phyloP scores from a whole-genome alignment of 345 rosid genomes.

The Populus euphratica region DNA sequence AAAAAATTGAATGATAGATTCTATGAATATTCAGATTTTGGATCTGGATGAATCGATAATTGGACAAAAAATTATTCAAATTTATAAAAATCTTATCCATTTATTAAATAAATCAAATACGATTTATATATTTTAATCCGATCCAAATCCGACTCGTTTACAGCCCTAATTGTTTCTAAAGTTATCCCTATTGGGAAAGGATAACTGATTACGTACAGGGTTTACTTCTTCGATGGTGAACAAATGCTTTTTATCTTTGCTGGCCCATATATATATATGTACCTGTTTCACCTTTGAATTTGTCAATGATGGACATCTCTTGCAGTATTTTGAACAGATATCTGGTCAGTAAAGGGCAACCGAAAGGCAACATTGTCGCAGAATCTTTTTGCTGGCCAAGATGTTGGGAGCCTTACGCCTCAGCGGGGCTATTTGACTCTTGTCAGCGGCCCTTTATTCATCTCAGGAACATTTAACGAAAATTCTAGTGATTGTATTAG shows the following conservation, averaged over 20 bases:
- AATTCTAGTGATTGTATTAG: neutral
- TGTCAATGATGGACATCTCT: constrained; percentile 23
- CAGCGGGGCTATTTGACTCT: neutral
- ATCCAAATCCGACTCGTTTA: no score
- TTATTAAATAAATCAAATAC: no score
- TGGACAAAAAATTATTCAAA: no score
- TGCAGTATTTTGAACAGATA: constrained; percentile 17
- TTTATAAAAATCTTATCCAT: no score
- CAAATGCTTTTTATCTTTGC: neutral
- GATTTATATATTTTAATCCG: no score
- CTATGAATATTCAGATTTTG: no score
- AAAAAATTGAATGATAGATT: no score
- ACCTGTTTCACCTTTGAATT: neutral
- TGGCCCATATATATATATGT: neutral
- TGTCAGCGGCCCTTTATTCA: neutral
- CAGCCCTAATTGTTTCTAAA: neutral
- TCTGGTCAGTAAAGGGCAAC: constrained; percentile 25
- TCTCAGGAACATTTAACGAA: neutral
- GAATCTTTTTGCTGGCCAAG: constrained; percentile 17
- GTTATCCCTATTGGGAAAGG: neutral
- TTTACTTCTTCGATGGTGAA: constrained; percentile 22
- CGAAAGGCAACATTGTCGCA: constrained; percentile 23
- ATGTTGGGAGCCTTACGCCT: neutral
- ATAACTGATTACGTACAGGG: constrained; percentile 14
- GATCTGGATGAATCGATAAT: no score